Base-by-base conservation (phyloP, 139 green algal genomes). In the Asterochloris sp. region DNA sequence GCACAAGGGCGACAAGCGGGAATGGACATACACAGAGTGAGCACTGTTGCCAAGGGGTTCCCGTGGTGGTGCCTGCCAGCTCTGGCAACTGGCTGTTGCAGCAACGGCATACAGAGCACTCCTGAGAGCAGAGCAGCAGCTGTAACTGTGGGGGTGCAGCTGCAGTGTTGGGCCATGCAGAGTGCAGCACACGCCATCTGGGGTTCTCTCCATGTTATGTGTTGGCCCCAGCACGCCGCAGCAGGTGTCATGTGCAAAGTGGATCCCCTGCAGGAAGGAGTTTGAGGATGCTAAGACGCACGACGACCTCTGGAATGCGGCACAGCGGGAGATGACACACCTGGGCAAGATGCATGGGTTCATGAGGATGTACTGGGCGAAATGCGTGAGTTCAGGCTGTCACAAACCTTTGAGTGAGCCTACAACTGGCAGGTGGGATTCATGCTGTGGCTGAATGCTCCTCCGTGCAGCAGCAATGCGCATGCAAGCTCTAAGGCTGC, bases 301-400 rank as follows among this genome's bases (percentile, higher is more conserved):
- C 85, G 96, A 98, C 84, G 91, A 97, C 78, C 89, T 98, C 80
- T 98, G 95, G 95, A 98, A 98, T 86, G 95, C 95, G n/a, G 87
- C 90, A 19, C 96, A 99, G 89, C 82, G 89, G 73, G 95, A 99
- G 92, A 93, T 98, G 91, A 84, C 96, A 81, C 85, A 95, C 83
- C 62, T 82, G 11, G 96, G 96, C 82, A 98, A 98, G 91, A 99
- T 99, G 95, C 96, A 99, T 88, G 96, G 96, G 83, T 99, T 97
- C 91, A 97, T 99, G 94, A 91, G 93, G 67, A 99, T 99, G 96
- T 99, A 99, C 89, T 99, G 96, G 96, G 93, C 93, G 67, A 99
- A 99, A 88, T 54, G 38, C 38, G 38, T 54, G 38, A 54, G 38
- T 54, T 54, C 38, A 54, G 38, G 38, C 38, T 54, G 38, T 54